These are phyloP conservation scores for Leishmania turanica DNA, from an alignment of 208 protist genomes.

Conservation along the genomic window DNA sequence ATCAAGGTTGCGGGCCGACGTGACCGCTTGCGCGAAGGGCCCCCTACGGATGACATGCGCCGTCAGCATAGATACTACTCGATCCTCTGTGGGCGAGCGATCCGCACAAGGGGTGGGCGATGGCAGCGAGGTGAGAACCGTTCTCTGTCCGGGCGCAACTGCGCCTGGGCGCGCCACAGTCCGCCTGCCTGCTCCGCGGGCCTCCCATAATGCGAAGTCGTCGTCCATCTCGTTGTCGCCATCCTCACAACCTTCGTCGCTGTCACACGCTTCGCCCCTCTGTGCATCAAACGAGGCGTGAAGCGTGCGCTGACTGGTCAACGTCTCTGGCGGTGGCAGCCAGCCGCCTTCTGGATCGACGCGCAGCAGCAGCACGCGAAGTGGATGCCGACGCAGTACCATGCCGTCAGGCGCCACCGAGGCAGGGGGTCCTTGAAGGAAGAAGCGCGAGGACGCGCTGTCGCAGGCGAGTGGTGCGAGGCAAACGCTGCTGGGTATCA, in stretches of 20 bases:
- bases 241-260: background rate
- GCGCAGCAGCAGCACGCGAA: constrained; percentile 55
- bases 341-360: constrained; percentile 59
- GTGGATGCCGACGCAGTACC: constrained; percentile 3
- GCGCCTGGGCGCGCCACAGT: background rate
- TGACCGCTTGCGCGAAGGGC: background rate
- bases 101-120: background rate
- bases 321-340: constrained; percentile 39
- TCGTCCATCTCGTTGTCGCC: background rate
- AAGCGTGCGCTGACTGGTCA: constrained; percentile 36
- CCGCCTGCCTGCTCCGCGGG: constrained; percentile 9
- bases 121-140: background rate
- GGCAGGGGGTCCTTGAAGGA: constrained; percentile 3
- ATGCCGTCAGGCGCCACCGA: background rate
- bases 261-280: background rate
- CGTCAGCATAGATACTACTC: constrained; percentile 4
- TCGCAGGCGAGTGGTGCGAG: constrained; percentile 7
- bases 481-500: constrained; percentile 6
- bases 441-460: constrained; percentile 11
- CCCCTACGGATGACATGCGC: constrained; percentile 5
- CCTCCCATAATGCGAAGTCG: constrained; percentile 16
- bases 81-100: constrained; percentile 5
- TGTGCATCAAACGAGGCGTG: constrained; percentile 26
- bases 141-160: background rate
- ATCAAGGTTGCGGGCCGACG: background rate